Percentiles rank a stretch among this genome's conserved stretches.
phyloP scores from a whole-genome alignment of 257 asterid genomes.

The Nicotiana tomentosiformis region DNA sequence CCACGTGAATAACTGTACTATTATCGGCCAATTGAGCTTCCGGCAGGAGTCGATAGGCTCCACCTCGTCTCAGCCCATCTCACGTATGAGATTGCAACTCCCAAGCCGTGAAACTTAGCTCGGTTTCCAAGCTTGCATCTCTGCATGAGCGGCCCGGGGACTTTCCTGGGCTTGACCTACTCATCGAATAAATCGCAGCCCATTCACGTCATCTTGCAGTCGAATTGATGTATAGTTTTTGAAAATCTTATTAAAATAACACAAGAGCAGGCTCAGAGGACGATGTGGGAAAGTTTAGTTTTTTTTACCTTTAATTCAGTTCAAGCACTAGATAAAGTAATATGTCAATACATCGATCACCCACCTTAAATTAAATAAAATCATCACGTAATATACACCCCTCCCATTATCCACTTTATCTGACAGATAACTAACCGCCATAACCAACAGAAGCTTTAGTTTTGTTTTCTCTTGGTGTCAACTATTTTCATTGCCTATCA shows the following conservation, averaged over 20 bases:
- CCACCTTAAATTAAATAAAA: too few species aligned
- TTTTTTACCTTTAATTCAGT: too few species aligned
- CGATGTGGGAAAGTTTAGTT: too few species aligned
- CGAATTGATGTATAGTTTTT: rapidly evolving
- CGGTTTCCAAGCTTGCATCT: background rate
- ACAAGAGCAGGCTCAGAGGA: rapidly evolving
- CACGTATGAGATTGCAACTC: background rate
- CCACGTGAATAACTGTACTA: background rate
- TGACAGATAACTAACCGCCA: too few species aligned
- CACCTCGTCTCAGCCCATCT: conserved; percentile 2
- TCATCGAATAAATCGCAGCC: background rate
- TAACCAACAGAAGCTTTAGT: too few species aligned
- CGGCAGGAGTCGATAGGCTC: background rate
- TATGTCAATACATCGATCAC: too few species aligned
- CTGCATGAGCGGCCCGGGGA: background rate
- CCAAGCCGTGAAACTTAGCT: background rate
- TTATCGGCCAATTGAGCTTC: background rate
- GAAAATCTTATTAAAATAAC: too few species aligned
- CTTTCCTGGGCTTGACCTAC: background rate
- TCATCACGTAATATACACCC: too few species aligned
- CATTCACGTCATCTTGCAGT: background rate
- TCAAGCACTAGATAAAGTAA: too few species aligned
- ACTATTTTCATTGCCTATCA: too few species aligned
- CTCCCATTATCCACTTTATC: too few species aligned
- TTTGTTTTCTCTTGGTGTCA: too few species aligned